Conservation (phyloP, 768 basidiomycete genomes). For the Rhodocollybia butyracea region DNA sequence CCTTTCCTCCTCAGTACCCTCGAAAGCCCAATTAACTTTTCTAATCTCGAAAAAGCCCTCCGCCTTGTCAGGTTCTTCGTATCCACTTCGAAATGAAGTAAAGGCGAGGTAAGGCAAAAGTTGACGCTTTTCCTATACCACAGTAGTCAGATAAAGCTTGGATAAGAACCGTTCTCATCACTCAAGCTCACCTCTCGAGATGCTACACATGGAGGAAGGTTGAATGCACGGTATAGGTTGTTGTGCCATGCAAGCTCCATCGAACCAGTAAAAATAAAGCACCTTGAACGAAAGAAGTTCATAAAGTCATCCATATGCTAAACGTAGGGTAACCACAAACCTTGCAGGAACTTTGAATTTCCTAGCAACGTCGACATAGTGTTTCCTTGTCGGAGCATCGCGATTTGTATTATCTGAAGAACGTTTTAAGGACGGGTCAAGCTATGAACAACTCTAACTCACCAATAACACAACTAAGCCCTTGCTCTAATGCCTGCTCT, state of each 20-base stretch:
- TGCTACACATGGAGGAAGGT: slow-evolving; percentile 44
- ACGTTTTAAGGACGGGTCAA: slow-evolving; percentile 2
- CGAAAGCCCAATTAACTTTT: slow-evolving; percentile 76
- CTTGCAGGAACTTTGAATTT: slow-evolving; percentile 52
- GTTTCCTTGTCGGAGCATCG: slow-evolving; percentile 53
- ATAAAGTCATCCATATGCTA: neutral
- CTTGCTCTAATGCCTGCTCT: slow-evolving; percentile 47
- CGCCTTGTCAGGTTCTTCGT: slow-evolving; percentile 57
- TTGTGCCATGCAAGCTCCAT: slow-evolving; percentile 91
- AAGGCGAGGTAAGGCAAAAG: slow-evolving; percentile 61
- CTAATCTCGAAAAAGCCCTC: slow-evolving; percentile 83
- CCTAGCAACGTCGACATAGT: slow-evolving; percentile 68
- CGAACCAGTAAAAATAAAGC: slow-evolving; percentile 72
- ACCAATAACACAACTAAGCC: slow-evolving; percentile 79
- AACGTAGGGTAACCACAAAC: slow-evolving; percentile 36
- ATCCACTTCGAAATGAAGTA: slow-evolving; percentile 51
- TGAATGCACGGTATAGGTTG: slow-evolving; percentile 81
- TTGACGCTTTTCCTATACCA: slow-evolving; percentile 42
- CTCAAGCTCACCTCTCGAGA: slow-evolving; percentile 35
- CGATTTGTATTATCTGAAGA: slow-evolving; percentile 89
- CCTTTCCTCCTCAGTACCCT: slow-evolving; percentile 70
- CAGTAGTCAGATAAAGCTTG: neutral
- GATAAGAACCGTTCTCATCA: slow-evolving; percentile 6
- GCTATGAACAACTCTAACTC: slow-evolving; percentile 19
- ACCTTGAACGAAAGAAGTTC: slow-evolving; percentile 38